Conservation (phyloP, 768 basidiomycete genomes). For the Lactarius indigo region DNA sequence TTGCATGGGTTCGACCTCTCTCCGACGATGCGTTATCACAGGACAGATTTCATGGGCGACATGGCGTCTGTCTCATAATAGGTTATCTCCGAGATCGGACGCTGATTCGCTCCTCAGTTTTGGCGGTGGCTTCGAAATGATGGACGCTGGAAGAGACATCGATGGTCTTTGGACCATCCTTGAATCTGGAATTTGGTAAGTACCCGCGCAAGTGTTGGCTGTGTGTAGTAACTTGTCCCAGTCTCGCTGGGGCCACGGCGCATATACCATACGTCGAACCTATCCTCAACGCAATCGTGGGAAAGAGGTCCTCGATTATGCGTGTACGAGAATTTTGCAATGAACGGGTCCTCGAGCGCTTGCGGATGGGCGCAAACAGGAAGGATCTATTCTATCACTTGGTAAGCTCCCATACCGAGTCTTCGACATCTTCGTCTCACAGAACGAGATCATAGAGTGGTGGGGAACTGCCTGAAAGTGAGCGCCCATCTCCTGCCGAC, state of each 20-base stretch:
- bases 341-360: neutral
- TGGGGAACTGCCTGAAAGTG: neutral
- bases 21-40: constrained; percentile 13
- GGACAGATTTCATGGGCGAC: constrained; percentile 44
- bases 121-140: neutral
- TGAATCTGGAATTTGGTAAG: neutral
- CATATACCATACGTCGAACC: neutral
- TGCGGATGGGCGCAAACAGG: constrained; percentile 1
- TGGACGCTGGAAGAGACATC: neutral
- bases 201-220: neutral
- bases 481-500: neutral
- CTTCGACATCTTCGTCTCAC: neutral
- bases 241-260: neutral
- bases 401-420: constrained; percentile 26
- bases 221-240: neutral
- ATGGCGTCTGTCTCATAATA: constrained; percentile 33
- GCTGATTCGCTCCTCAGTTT: neutral
- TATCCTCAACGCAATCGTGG: neutral
- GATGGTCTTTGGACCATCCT: neutral
- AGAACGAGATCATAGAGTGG: constrained; percentile 1
- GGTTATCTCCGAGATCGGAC: neutral
- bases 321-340: neutral
- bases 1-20: neutral
- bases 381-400: constrained; percentile 41
- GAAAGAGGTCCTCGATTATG: neutral